Conservation (phyloP, 1,284 basidiomycete species). For the Melampsora larici-populina region DNA sequence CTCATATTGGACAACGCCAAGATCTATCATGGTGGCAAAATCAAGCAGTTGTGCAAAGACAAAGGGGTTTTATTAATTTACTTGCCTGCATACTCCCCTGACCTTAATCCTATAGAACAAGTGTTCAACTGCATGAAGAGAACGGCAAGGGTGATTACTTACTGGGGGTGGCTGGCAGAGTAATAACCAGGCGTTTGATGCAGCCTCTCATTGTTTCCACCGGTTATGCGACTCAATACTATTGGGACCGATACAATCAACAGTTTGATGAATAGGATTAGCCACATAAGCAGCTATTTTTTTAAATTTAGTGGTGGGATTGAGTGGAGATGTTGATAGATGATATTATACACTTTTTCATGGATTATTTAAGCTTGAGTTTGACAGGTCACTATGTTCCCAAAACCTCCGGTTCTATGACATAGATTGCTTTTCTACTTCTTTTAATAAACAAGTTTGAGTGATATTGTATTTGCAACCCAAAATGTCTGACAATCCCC, state of each 20-base stretch:
- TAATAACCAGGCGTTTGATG: neutral
- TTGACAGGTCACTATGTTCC: too few relatives aligned
- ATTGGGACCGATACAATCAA: neutral
- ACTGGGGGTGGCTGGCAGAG: neutral
- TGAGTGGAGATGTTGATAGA: too few relatives aligned
- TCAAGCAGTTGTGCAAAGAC: neutral
- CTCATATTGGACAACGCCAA: slow-evolving; percentile 10
- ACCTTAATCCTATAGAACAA: slow-evolving; percentile 24
- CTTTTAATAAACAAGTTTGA: too few relatives aligned
- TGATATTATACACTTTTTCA: too few relatives aligned
- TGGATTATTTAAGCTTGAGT: too few relatives aligned
- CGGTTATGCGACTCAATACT: neutral
- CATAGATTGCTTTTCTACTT: too few relatives aligned
- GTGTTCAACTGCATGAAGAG: neutral
- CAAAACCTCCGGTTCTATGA: too few relatives aligned
- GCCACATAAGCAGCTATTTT: too few relatives aligned
- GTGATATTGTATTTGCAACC: too few relatives aligned
- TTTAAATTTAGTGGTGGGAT: too few relatives aligned
- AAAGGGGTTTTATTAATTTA: neutral
- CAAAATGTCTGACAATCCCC: too few relatives aligned
- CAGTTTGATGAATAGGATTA: too few relatives aligned
- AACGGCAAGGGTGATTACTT: neutral
- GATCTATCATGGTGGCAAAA: neutral
- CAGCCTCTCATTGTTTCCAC: neutral
- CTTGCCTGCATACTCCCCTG: slow-evolving; percentile 11